Base-by-base conservation (phyloP, 305 asterid genomes). In the Rubia peregrina region DNA sequence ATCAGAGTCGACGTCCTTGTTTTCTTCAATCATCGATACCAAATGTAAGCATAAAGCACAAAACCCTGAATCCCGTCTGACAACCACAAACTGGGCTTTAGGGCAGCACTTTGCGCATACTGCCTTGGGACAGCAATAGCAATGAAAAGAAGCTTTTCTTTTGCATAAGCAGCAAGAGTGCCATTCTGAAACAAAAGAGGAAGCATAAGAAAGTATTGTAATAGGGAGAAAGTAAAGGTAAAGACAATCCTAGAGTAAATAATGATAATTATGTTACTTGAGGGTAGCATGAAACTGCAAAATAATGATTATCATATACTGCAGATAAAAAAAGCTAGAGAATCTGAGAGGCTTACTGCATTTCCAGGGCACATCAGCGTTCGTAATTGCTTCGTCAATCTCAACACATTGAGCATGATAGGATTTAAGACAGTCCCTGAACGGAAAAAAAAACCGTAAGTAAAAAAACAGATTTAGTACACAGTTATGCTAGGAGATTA, bases 341-440 rank as follows among this genome's bases (percentile, higher is more conserved):
- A 19, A 51, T 38, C 26, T 36, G 17, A 61, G 73, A 72, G 65
- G 81, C 96, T 88, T 85, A 88, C 97, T 74, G 67, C 98, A 93
- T 65, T 44, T 79, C 90, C 90, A 93, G 71, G 36, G 65, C 42
- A 43, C 48, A 11, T 85, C 78, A 61, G 82, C 75, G 19, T 75
- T 72, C 70, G 86, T 71, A 75, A 83, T 82, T 3, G 91, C 79
- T 14, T 73, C 81, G 13, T 81, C 87, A 84, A 84, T 83, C 53
- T 41, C 81, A 76, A 87, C 83, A 41, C 98, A 94, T 14, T 36
- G 5, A 60, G 84, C 84, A 77, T 94, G 98, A 72, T 88, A 94
- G 61, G 96, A 80, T 80, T 91, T 94, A 59, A 75, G 65, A 74
- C 97, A 94, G 9, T 88, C 66, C 87, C 98, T 93, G 92, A 19